Evolutionary conservation across 2,329 filamentous ascomycete genomes (phyloP).

Genomic region (Neopestalotiopsis clavispora): DNA sequence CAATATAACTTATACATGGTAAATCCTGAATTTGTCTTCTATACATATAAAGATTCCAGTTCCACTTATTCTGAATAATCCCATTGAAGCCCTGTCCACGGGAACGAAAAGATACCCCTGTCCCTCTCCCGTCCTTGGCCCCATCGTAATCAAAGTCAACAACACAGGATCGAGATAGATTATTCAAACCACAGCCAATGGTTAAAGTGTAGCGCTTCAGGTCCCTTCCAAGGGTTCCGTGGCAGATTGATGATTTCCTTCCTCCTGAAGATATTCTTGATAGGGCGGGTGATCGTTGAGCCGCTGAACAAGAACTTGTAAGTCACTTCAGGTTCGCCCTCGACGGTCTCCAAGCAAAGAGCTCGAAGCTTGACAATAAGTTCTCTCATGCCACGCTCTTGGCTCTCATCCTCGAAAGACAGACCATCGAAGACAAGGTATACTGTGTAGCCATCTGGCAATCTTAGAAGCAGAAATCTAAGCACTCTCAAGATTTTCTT

Average conservation of each 20-base stretch:
- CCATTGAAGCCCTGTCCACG: too few relatives aligned
- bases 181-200: too few relatives aligned
- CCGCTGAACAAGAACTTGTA: constrained; percentile 19
- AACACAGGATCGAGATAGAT: too few relatives aligned
- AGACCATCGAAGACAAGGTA: constrained; percentile 19
- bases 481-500: constrained; percentile 7
- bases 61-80: too few relatives aligned
- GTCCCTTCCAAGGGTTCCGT: too few relatives aligned
- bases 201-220: too few relatives aligned
- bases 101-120: too few relatives aligned
- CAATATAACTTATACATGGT: too few relatives aligned
- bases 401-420: neutral
- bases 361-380: neutral
- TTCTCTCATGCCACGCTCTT: neutral
- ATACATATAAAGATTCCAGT: too few relatives aligned
- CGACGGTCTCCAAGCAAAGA: neutral
- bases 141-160: too few relatives aligned
- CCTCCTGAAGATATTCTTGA: constrained; percentile 17
- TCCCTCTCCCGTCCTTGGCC: too few relatives aligned
- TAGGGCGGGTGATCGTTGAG: neutral
- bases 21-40: too few relatives aligned
- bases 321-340: constrained; percentile 2
- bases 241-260: constrained; percentile 14
- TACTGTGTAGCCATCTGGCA: constrained; percentile 8
- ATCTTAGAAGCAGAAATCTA: neutral